These are phyloP conservation scores for Venturia effusa DNA, from an alignment of 2,329 filamentous ascomycete genomes.

Conservation along the genomic window DNA sequence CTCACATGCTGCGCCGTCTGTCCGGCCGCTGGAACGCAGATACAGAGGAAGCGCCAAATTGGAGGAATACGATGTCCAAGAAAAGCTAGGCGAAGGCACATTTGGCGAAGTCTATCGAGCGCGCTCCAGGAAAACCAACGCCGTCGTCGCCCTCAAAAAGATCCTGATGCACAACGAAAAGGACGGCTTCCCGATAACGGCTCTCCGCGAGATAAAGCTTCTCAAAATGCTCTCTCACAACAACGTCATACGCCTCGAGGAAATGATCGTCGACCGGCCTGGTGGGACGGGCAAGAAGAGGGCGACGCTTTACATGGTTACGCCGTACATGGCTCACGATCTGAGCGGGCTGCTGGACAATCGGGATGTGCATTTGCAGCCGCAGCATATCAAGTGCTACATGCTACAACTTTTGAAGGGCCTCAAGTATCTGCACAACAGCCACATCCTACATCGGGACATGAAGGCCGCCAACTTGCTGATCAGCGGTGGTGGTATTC, in stretches of 20 bases:
- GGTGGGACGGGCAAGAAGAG: constrained; percentile 35
- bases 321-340: constrained; percentile 97
- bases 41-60: constrained; percentile 83
- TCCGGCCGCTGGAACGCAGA: constrained; percentile 33
- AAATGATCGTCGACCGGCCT: constrained; percentile 78
- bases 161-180: constrained; percentile 99
- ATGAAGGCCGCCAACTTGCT: constrained; percentile 98
- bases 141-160: constrained; percentile 85
- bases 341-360: constrained; percentile 96
- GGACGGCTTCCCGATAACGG: constrained; percentile 98
- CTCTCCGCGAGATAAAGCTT: constrained; percentile 92
- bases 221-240: constrained; percentile 87
- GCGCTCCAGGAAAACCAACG: constrained; percentile 60
- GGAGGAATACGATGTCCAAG: constrained; percentile 64
- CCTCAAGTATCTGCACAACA: constrained; percentile 77
- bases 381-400: constrained; percentile 95
- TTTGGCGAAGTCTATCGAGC: constrained; percentile 95
- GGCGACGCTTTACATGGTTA: constrained; percentile 96
- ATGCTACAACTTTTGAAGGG: constrained; percentile 88
- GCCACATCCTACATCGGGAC: constrained; percentile 80
- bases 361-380: constrained; percentile 74
- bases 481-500: constrained; percentile 84
- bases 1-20: constrained; percentile 16
- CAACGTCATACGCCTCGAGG: constrained; percentile 78
- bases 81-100: constrained; percentile 86